Evolutionary conservation across 75 land plant genomes (phyloP).

Genomic region (Cunninghamia lanceolata): DNA sequence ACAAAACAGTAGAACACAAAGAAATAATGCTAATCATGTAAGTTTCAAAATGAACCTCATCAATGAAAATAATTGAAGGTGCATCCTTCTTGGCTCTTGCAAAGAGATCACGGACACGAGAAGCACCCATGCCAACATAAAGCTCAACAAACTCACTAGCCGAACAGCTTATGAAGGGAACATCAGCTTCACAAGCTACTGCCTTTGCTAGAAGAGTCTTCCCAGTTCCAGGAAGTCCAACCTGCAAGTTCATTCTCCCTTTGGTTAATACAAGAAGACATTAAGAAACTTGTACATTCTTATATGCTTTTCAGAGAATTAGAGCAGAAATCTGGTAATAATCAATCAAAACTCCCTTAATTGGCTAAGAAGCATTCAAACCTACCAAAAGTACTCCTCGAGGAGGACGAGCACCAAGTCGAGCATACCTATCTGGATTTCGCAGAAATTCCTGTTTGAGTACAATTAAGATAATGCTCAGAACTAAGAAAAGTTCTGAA

Average conservation of each 20-base stretch:
- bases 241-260: conserved; percentile 40
- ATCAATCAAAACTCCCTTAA: not conserved
- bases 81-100: conserved; percentile 98
- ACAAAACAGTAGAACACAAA: conserved; percentile 4
- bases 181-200: conserved; percentile 98
- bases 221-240: conserved; percentile 98
- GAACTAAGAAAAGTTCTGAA: not conserved
- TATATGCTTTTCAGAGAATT: not conserved
- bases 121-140: conserved; percentile 99
- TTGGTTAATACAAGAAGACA: not conserved
- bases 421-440: conserved; percentile 82
- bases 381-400: conserved; percentile 92
- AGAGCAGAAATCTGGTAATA: not conserved
- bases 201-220: conserved; percentile 98
- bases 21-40: not conserved
- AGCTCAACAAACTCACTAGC: conserved; percentile 99
- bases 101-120: conserved; percentile 97
- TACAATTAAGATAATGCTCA: not conserved
- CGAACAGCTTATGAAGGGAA: conserved; percentile 97
- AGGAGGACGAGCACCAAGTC: conserved; percentile 97
- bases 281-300: not conserved
- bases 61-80: conserved; percentile 98
- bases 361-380: conserved; percentile 9
- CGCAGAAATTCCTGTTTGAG: conserved; percentile 74
- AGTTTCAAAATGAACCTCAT: conserved; percentile 67